phyloP scores from a whole-genome alignment of 331 rosid species.

The Spiraea crenata region DNA sequence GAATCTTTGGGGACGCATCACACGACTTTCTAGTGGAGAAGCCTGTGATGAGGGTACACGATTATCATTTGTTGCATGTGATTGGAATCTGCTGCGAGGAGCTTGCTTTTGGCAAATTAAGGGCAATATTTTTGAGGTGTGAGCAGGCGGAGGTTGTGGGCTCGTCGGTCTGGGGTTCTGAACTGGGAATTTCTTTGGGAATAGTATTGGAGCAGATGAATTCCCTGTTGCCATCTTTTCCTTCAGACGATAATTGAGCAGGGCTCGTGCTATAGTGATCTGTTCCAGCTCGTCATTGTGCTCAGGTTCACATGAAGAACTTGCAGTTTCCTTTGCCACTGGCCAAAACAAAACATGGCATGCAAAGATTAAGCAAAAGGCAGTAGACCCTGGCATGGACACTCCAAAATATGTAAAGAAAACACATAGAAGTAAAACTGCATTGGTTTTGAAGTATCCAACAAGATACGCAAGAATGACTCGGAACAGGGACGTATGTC shows the following conservation, averaged over 20 bases:
- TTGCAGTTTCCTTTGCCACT: conserved; percentile 92
- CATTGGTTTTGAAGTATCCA: background rate
- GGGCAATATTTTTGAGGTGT: conserved; percentile 91
- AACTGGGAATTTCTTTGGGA: conserved; percentile 65
- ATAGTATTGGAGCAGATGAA: conserved; percentile 62
- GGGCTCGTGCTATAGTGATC: conserved; percentile 87
- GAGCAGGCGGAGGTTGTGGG: conserved; percentile 65
- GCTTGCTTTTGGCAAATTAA: conserved; percentile 66
- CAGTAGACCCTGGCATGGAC: background rate
- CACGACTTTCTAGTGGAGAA: conserved; percentile 48
- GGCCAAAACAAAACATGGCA: conserved; percentile 28
- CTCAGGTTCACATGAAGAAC: conserved; percentile 84
- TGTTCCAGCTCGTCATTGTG: conserved; percentile 89
- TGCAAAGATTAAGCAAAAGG: conserved; percentile 4
- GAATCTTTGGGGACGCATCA: conserved; percentile 53
- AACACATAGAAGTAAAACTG: background rate
- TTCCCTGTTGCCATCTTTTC: conserved; percentile 73
- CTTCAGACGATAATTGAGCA: conserved; percentile 68
- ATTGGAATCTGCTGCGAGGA: conserved; percentile 49
- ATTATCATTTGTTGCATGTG: conserved; percentile 40
- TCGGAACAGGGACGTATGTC: background rate
- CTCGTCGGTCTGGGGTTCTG: conserved; percentile 83
- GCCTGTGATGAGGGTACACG: conserved; percentile 29
- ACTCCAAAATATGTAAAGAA: background rate
- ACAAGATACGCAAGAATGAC: background rate